phyloP scores from a whole-genome alignment of 805 yeast genomes.

The Kluyveromyces dobzhanskii region DNA sequence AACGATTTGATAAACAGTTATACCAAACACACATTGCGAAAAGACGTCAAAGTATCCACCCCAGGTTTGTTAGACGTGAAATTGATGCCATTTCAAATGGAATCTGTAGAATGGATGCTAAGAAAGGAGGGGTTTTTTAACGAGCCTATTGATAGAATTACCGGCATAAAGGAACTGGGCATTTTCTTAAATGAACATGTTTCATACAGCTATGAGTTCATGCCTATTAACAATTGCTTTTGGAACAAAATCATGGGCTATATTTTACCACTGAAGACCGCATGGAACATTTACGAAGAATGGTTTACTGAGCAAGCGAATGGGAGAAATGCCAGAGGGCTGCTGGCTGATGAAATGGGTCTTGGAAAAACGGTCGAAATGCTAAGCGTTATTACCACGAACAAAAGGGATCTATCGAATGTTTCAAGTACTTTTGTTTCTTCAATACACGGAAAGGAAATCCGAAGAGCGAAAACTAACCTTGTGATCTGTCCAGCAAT shows the following conservation, averaged over 20 bases:
- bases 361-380: slow-evolving; percentile 91
- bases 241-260: slow-evolving; percentile 30
- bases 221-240: slow-evolving; percentile 11
- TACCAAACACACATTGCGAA: slow-evolving; percentile 11
- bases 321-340: slow-evolving; percentile 36
- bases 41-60: slow-evolving; percentile 4
- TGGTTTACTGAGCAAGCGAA: slow-evolving; percentile 4
- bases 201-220: slow-evolving; percentile 23
- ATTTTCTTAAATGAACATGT: slow-evolving; percentile 18
- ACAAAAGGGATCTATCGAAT: slow-evolving; percentile 39
- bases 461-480: slow-evolving; percentile 53
- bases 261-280: slow-evolving; percentile 14
- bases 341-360: slow-evolving; percentile 86
- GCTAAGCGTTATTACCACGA: slow-evolving; percentile 51
- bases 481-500: slow-evolving; percentile 81
- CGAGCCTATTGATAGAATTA: background rate
- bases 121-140: slow-evolving; percentile 14
- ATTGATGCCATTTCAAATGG: slow-evolving; percentile 25
- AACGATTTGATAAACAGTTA: slow-evolving; percentile 6
- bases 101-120: slow-evolving; percentile 29
- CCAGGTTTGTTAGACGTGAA: slow-evolving; percentile 12
- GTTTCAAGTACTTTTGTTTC: slow-evolving; percentile 11
- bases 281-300: slow-evolving; percentile 11
- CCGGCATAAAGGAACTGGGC: slow-evolving; percentile 4
- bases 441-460: slow-evolving; percentile 15